These are phyloP conservation scores for Striga hermonthica DNA, from an alignment of 305 asterid species.

Conservation along the genomic window DNA sequence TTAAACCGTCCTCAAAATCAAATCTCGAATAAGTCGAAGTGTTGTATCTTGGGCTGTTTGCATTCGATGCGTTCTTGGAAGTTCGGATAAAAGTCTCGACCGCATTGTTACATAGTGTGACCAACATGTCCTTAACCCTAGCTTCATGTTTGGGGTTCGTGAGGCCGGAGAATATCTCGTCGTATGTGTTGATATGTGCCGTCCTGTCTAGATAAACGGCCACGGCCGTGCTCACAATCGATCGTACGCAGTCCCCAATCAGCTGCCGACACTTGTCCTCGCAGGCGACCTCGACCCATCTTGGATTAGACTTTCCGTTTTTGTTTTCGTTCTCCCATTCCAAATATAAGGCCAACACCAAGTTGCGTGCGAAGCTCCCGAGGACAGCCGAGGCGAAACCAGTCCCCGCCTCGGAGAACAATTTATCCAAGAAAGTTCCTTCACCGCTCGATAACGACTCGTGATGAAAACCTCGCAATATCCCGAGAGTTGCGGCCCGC, in stretches of 20 bases:
- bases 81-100: conserved; percentile 57
- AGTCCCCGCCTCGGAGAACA: conserved; percentile 60
- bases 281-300: conserved; percentile 46
- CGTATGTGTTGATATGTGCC: conserved; percentile 48
- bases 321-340: conserved; percentile 21
- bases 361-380: conserved; percentile 60
- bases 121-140: conserved; percentile 48
- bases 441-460: conserved; percentile 24
- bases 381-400: conserved; percentile 69
- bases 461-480: conserved; percentile 42
- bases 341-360: conserved; percentile 46
- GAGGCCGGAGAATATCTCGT: conserved; percentile 56
- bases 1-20: conserved; percentile 27
- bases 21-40: conserved; percentile 13
- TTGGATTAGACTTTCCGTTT: neutral
- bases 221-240: conserved; percentile 61
- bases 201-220: conserved; percentile 67
- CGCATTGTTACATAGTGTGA: conserved; percentile 52
- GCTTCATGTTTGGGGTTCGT: conserved; percentile 65
- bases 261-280: conserved; percentile 52
- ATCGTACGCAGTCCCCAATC: conserved; percentile 49
- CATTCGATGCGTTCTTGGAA: conserved; percentile 37
- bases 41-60: neutral
- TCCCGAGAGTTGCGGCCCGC: conserved; percentile 52
- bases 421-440: conserved; percentile 32